Percentiles rank a stretch among this genome's conserved stretches.
These are phyloP conservation scores for Calonectria henricotiae DNA, from an alignment of 2,329 filamentous ascomycete genomes.

Conservation along the genomic window DNA sequence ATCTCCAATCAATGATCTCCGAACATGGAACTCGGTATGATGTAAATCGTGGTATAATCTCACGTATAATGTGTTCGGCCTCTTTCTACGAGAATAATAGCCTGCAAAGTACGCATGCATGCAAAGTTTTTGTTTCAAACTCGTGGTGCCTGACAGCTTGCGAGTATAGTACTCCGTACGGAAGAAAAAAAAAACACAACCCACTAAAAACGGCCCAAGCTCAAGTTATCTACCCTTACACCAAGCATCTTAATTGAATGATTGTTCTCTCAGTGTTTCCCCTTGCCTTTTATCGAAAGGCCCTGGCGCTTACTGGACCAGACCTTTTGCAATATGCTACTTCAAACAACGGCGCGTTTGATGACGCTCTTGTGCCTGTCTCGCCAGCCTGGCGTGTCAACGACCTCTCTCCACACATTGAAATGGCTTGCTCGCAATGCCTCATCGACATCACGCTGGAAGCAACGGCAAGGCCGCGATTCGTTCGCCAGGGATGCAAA, in stretches of 20 bases:
- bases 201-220: not conserved
- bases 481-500: conserved; percentile 82
- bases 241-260: not conserved
- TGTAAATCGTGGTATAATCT: too few species aligned
- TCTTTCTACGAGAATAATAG: too few species aligned
- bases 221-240: not conserved
- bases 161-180: not conserved
- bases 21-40: too few species aligned
- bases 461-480: conserved; percentile 83
- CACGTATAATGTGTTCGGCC: too few species aligned
- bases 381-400: not conserved
- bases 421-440: not conserved
- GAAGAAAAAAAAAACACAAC: not conserved
- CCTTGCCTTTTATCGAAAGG: too few species aligned
- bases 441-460: conserved; percentile 86
- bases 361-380: conserved; percentile 11
- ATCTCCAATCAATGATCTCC: too few species aligned
- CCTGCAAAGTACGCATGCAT: too few species aligned
- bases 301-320: not conserved
- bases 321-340: conserved; percentile 7
- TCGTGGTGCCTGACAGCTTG: too few species aligned
- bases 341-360: conserved; percentile 8
- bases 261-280: not conserved
- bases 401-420: not conserved
- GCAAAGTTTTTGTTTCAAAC: not conserved